Conservation (phyloP, 2,329 filamentous ascomycete genomes). For the Sporothrix euskadiensis region DNA sequence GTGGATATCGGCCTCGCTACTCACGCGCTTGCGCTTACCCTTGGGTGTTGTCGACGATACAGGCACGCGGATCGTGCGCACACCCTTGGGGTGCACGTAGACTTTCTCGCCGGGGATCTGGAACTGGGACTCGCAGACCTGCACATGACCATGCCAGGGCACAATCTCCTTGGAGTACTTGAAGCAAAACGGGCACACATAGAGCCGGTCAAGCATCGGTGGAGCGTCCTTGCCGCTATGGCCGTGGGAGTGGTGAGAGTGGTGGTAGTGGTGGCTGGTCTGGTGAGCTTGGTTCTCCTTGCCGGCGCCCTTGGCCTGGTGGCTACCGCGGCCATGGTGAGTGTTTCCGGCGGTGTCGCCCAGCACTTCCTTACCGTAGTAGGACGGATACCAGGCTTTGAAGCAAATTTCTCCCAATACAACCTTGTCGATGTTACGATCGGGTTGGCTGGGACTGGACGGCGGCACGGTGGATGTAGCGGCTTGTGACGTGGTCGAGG, state of each 20-base stretch:
- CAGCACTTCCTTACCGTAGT: constrained; percentile 73
- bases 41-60: constrained; percentile 39
- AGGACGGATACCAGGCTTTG: constrained; percentile 89
- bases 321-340: constrained; percentile 25
- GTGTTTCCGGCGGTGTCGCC: constrained; percentile 48
- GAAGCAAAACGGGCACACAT: constrained; percentile 92
- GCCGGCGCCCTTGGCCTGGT: constrained; percentile 28
- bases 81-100: constrained; percentile 62
- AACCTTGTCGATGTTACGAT: constrained; percentile 83
- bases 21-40: constrained; percentile 43
- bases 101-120: constrained; percentile 68
- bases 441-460: constrained; percentile 46
- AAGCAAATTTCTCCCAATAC: constrained; percentile 82
- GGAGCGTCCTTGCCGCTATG: constrained; percentile 38
- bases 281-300: constrained; percentile 35
- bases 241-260: not conserved
- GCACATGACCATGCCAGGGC: constrained; percentile 60
- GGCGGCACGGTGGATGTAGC: constrained; percentile 33
- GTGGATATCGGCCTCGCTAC: constrained; percentile 23
- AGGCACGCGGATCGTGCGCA: constrained; percentile 44
- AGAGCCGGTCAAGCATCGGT: constrained; percentile 66
- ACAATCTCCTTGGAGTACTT: constrained; percentile 74
- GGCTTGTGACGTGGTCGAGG: not conserved
- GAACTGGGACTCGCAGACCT: constrained; percentile 55
- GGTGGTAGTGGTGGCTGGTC: constrained; percentile 2